A percentile compares a stretch with the other conserved stretches of the same genome.
phyloP scores from a whole-genome alignment of 208 protist species.

The Leishmania guyanensis region DNA sequence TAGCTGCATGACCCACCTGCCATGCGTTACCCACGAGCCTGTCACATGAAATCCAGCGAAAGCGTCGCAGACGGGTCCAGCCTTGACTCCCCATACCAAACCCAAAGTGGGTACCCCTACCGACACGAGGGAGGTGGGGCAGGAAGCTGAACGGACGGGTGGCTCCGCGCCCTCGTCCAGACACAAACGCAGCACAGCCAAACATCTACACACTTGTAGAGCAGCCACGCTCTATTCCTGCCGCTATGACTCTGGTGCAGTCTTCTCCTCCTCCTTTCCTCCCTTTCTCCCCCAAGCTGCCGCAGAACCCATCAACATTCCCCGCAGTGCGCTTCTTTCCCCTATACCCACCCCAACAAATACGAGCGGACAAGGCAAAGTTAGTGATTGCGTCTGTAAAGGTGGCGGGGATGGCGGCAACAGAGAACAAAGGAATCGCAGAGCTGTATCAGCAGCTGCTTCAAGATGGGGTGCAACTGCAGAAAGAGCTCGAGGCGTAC shows the following conservation, averaged over 20 bases:
- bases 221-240: neutral
- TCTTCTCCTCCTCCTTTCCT: no score
- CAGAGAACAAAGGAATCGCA: conserved; percentile 6
- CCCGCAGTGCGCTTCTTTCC: neutral
- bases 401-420: neutral
- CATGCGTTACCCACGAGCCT: neutral
- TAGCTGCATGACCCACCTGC: neutral
- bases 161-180: neutral
- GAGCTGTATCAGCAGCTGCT: conserved; percentile 48
- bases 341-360: neutral
- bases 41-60: neutral
- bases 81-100: neutral
- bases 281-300: no score
- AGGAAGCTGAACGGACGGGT: neutral
- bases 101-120: neutral
- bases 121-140: neutral
- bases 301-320: neutral
- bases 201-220: no score
- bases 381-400: neutral
- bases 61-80: neutral
- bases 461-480: conserved; percentile 34
- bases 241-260: neutral
- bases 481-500: conserved; percentile 79
- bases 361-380: neutral
- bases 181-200: neutral